These are phyloP conservation scores for Talaromyces pinophilus DNA, from an alignment of 2,329 filamentous ascomycete genomes.

Conservation along the genomic window DNA sequence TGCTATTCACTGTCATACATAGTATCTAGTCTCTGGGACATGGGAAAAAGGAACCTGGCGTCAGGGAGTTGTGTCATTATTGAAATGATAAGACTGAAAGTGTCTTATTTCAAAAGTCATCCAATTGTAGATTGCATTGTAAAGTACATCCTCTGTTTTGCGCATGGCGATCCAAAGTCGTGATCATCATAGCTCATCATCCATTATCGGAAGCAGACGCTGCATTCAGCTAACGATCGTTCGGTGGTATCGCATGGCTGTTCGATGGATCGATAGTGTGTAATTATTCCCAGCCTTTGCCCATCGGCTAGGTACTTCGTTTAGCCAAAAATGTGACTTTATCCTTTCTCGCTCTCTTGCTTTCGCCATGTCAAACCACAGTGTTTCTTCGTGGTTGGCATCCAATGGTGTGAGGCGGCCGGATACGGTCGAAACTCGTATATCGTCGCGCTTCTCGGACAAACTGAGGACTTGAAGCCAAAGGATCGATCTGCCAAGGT, in stretches of 20 bases:
- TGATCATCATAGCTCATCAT: background rate
- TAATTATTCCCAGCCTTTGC: too few relatives aligned
- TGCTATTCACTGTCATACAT: conserved; percentile 13
- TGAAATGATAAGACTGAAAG: conserved; percentile 5
- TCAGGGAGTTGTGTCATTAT: background rate
- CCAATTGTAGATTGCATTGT: background rate
- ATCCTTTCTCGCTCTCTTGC: background rate
- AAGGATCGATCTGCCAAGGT: background rate
- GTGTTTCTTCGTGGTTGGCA: background rate
- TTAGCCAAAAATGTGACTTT: background rate
- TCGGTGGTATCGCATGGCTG: background rate
- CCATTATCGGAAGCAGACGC: background rate
- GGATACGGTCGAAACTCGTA: background rate
- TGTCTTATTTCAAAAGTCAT: background rate
- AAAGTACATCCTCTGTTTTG: background rate
- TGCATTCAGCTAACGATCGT: background rate
- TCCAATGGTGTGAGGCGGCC: background rate
- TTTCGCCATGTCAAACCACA: background rate
- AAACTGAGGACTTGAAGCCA: too few relatives aligned
- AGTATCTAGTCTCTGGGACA: conserved; percentile 3
- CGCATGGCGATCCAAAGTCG: conserved; percentile 1
- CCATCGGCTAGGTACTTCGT: background rate
- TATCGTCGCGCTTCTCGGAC: background rate
- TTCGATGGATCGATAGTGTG: background rate
- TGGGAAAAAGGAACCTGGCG: conserved; percentile 9